Percentiles rank a stretch among this genome's conserved stretches.
These are phyloP conservation scores for Aspergillus sparsus DNA, from an alignment of 495 filamentous ascomycete species.

Conservation along the genomic window DNA sequence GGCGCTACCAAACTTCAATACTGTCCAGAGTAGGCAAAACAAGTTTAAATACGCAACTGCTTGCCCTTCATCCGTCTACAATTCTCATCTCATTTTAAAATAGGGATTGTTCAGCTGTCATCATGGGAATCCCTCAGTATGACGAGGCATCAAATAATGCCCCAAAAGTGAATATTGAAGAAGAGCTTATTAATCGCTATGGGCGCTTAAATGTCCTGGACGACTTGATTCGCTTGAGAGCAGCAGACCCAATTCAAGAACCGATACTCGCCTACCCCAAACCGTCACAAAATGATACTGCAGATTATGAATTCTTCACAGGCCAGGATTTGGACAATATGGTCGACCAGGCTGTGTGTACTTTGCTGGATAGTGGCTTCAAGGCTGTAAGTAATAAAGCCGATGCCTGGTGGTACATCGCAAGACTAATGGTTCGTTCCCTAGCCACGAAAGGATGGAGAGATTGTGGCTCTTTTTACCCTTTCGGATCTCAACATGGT, in stretches of 20 bases:
- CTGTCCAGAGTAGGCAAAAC: neutral
- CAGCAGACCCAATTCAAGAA: slow-evolving; percentile 48
- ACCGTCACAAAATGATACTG: slow-evolving; percentile 30
- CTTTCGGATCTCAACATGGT: slow-evolving; percentile 58
- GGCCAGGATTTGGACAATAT: slow-evolving; percentile 55
- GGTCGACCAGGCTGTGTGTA: slow-evolving; percentile 48
- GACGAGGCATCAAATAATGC: slow-evolving; percentile 17
- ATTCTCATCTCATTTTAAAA: neutral
- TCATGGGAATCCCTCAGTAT: slow-evolving; percentile 51
- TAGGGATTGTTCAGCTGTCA: slow-evolving; percentile 34
- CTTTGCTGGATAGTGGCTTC: slow-evolving; percentile 43
- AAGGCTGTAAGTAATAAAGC: slow-evolving; percentile 28
- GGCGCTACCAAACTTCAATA: neutral
- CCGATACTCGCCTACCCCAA: slow-evolving; percentile 56
- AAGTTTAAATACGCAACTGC: slow-evolving; percentile 2
- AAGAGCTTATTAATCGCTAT: slow-evolving; percentile 34
- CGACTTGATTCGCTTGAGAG: slow-evolving; percentile 52
- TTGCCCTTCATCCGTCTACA: neutral
- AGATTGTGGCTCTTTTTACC: slow-evolving; percentile 56
- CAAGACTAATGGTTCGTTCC: neutral
- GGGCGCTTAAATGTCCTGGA: slow-evolving; percentile 45
- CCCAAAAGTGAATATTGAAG: slow-evolving; percentile 18
- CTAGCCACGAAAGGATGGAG: slow-evolving; percentile 31
- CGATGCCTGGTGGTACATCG: neutral
- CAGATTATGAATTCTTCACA: slow-evolving; percentile 54